Conservation (phyloP, 2,329 filamentous ascomycete species). For the Didymellaceae sp. region DNA sequence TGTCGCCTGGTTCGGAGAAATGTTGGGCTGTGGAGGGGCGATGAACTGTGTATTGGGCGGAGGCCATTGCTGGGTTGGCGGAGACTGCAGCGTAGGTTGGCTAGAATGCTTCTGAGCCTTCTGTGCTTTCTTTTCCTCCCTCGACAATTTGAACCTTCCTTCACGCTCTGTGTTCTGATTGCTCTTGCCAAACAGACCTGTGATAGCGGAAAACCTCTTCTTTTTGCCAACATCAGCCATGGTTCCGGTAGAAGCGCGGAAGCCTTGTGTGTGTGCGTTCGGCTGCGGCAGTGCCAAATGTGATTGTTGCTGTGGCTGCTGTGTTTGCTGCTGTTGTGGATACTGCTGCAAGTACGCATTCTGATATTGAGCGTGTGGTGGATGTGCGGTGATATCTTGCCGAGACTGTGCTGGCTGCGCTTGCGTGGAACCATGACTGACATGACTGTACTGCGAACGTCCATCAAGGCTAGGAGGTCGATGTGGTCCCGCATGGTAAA, state of each 20-base stretch:
- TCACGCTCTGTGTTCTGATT: too few species aligned
- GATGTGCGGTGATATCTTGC: conserved; percentile 35
- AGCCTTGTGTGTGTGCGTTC: conserved; percentile 17
- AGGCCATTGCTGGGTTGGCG: conserved; percentile 24
- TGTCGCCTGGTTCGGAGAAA: conserved; percentile 22
- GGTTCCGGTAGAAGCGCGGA: conserved; percentile 23
- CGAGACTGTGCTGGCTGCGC: conserved; percentile 40
- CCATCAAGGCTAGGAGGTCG: conserved; percentile 36
- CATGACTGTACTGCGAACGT: conserved; percentile 38
- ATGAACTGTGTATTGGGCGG: conserved; percentile 25
- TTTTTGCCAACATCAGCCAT: conserved; percentile 45
- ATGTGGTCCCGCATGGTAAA: conserved; percentile 20
- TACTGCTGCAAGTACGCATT: conserved; percentile 28
- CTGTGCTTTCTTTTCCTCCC: conserved; percentile 46
- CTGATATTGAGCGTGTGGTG: conserved; percentile 28
- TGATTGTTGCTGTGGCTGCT: conserved; percentile 8
- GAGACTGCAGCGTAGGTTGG: conserved; percentile 13
- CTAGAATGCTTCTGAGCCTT: conserved; percentile 38
- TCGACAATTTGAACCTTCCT: too few species aligned
- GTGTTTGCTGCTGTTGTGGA: conserved; percentile 7
- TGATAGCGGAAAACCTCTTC: conserved; percentile 55
- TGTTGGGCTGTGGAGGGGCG: conserved; percentile 23
- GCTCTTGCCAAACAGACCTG: conserved; percentile 52
- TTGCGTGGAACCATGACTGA: conserved; percentile 38
- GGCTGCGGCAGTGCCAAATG: conserved; percentile 16